Base-by-base conservation (phyloP, 257 asterid species). In the Lantana camara region DNA sequence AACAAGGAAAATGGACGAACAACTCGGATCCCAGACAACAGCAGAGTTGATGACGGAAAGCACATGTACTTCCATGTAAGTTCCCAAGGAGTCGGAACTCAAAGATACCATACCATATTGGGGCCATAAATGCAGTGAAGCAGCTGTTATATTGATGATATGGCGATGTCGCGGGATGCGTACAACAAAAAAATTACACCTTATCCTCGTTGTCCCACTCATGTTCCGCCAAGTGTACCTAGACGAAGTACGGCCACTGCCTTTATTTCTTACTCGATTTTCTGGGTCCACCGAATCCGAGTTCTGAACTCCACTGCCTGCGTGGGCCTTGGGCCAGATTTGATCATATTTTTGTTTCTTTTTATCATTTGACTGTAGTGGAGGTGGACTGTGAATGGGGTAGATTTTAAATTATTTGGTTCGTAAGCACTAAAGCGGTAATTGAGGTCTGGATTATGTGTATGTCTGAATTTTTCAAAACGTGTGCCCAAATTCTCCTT, bases 131-230 rank as follows among this genome's bases (percentile, higher is more conserved):
- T n/a, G n/a, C n/a, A n/a, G n/a, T n/a, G 38, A 15, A 34, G 37
- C 34, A 34, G n/a, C 6, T 0, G 35, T 30, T n/a, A 30, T 30
- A 3, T 4, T 23, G n/a, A n/a, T 53, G 46, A 12, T 35, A 52
- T 32, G 66, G n/a, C 15, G 42, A 8, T 1, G 14, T 7, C 56
- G 50, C 14, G n/a, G 71, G 30, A 69, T 16, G 22, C 41, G 41
- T 56, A 71, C 79, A 70, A 45, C 3, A 9, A 52, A 38, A 19
- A 57, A 3, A 29, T 62, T 58, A 63, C 13, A 55, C 71, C 76
- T 81, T 81, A 81, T 81, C 87, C 60, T 59, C 66, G 73, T 67
- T 69, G 72, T n/a, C 46, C 80, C 79, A 71, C 46, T 55, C 56
- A 21, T 17, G 0, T 13, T 1, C 22, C 2, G 63, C 71, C 80